Conservation (phyloP, 163 green algal species). For the Prototheca wickerhamii region DNA sequence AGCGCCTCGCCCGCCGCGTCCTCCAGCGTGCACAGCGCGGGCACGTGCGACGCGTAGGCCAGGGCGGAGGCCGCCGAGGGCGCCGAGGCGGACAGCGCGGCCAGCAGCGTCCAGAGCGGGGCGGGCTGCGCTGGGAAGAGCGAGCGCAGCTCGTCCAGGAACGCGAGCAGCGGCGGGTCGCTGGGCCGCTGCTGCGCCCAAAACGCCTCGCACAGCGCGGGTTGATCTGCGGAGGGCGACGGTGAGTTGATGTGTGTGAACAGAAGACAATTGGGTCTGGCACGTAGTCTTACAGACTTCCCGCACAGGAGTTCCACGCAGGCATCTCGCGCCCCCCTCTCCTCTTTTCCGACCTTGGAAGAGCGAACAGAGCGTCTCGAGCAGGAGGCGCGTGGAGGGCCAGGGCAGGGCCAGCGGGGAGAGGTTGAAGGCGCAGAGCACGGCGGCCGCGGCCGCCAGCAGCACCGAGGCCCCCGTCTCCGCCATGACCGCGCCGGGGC, state of each 20-base stretch:
- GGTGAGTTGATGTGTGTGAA: background rate
- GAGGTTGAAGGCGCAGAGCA: constrained; percentile 25
- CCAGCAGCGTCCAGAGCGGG: constrained; percentile 22
- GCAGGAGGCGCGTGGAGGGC: constrained; percentile 7
- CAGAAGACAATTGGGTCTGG: no score
- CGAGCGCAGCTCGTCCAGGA: constrained; percentile 13
- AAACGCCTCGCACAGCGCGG: constrained; percentile 21
- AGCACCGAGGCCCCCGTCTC: constrained; percentile 20
- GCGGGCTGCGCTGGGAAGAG: constrained; percentile 27
- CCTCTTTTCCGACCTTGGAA: constrained; percentile 10
- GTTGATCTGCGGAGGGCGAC: constrained; percentile 1
- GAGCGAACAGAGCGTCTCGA: constrained; percentile 15
- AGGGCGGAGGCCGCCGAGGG: constrained; percentile 14
- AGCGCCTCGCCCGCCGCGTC: background rate
- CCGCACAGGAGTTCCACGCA: no score
- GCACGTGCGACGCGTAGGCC: constrained; percentile 17
- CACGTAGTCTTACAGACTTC: no score
- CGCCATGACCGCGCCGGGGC: constrained; percentile 2
- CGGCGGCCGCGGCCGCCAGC: constrained; percentile 13
- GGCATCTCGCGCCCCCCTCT: no score
- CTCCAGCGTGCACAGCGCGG: constrained; percentile 6
- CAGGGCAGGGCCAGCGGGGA: constrained; percentile 5
- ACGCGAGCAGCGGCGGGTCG: constrained; percentile 24
- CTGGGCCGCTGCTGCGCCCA: constrained; percentile 14
- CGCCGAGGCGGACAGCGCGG: constrained; percentile 8